Evolutionary conservation across 1,284 basidiomycete genomes (phyloP), one percentile per base, ranked within the genome.

Genomic region (Melampsora americana): DNA sequence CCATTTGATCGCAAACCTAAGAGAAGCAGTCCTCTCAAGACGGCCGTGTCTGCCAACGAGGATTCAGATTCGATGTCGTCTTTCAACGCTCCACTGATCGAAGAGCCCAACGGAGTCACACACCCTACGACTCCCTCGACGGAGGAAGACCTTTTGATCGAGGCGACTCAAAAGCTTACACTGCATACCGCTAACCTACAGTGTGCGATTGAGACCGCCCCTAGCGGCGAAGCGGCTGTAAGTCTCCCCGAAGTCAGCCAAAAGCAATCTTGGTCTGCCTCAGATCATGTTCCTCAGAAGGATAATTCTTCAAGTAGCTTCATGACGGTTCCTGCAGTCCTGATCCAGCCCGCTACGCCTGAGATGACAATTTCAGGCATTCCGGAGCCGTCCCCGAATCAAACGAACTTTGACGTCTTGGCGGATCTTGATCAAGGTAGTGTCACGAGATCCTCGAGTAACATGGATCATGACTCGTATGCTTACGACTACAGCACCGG

Each of bases 291-390:
- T 20, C 23, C 50, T 20, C 35, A 35, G 9, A 35, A 35, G 5
- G 35, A 35, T 9, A 35, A 3, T 9, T 53, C 50, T 26, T 59
- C 72, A 3, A 53, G 67, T 26, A 75, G 66, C 35, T 28, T 50
- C 9, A 67, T 68, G 56, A 28, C 48, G 23, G 72, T 75, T n/a
- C 72, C 72, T 9, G 72, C 66, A 61, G 65, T 75, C 48, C 64
- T 66, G 32, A 68, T 75, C 20, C 72, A 67, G 60, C 72, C 72
- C 4, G 72, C 72, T 23, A 75, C 72, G 32, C 72, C 72, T 23
- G 64, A 75, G 60, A 75, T 75, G 26, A 12, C 66, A 20, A 12
- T 35, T 26, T 30, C 53, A 35, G 66, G 28, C 1, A 16, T 42
- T 32, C 50, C 48, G 35, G 42, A 68, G 20, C 23, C 18, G 14